phyloP scores from a whole-genome alignment of 1,284 basidiomycete species.

The Cryptococcus sp. region DNA sequence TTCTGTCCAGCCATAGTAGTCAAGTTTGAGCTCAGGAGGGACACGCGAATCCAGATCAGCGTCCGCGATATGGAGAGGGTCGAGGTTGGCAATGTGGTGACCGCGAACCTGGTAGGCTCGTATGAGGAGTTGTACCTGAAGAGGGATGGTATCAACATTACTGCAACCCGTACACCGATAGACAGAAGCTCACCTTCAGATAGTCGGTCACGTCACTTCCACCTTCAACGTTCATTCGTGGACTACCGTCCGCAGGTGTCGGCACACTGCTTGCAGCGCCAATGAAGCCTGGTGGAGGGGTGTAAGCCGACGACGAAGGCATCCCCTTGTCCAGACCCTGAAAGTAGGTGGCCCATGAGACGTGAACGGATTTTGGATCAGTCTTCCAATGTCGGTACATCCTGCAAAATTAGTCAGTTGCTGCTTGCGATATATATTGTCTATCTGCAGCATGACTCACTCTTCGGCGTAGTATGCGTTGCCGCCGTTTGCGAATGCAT shows the following conservation, averaged over 20 bases:
- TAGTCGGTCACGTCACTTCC: slow-evolving; percentile 85
- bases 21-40: slow-evolving; percentile 86
- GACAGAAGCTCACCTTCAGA: slow-evolving; percentile 68
- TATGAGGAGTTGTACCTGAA: slow-evolving; percentile 91
- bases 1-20: slow-evolving; percentile 92
- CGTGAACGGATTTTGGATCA: slow-evolving; percentile 89
- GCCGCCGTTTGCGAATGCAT: slow-evolving; percentile 80
- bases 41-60: slow-evolving; percentile 74
- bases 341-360: slow-evolving; percentile 95
- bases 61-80: slow-evolving; percentile 90
- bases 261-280: slow-evolving; percentile 60
- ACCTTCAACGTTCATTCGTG: slow-evolving; percentile 66
- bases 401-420: slow-evolving; percentile 36
- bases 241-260: slow-evolving; percentile 74
- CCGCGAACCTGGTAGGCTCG: slow-evolving; percentile 99
- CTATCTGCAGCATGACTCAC: slow-evolving; percentile 37
- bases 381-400: slow-evolving; percentile 91
- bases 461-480: slow-evolving; percentile 96
- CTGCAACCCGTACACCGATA: neutral
- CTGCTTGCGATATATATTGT: too few species aligned
- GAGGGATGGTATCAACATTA: neutral
- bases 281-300: slow-evolving; percentile 68
- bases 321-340: slow-evolving; percentile 88
- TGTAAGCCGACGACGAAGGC: slow-evolving; percentile 78
- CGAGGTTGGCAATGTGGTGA: slow-evolving; percentile 92